Base-by-base conservation (phyloP, 495 filamentous ascomycete genomes). In the Penicillium flavigenum region DNA sequence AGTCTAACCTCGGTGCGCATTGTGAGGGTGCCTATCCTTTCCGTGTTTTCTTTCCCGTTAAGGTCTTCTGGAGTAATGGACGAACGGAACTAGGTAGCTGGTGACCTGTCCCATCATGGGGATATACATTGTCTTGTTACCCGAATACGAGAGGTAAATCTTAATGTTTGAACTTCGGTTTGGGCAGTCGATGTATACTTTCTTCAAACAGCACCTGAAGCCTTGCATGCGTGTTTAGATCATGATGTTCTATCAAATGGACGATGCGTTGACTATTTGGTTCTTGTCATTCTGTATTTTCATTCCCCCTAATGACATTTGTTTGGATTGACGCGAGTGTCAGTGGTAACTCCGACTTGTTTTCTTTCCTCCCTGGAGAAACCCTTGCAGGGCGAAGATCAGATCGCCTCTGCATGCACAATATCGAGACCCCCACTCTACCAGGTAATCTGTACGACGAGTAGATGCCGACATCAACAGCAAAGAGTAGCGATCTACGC, bases 21-120 rank as follows among this genome's bases (percentile, higher is more conserved):
- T 32, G 51, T 44, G 38, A 39, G 38, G 36, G 5, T 29, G 22
- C 6, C n/a, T 24, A 2, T 16, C 17, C 10, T 51, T 41, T 11
- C 3, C 24, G 19, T 54, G 11, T 34, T 32, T 26, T 17, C n/a
- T 22, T 43, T 22, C 26, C 11, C 29, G 26, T n/a, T 12, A 20
- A 19, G 12, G 19, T 26, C 12, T 14, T 45, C 19, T 34, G 24
- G 3, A 16, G 6, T 24, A 9, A 8, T n/a, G 20, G 32, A 34
- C 17, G 52, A 52, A 42, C n/a, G 38, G 50, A 43, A 27, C 17
- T 43, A 4, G 8, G 43, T 46, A 44, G 22, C 57, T 27, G 32
- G 51, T 59, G 51, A 56, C 52, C 34, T 44, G 17, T 24, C 54
- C 45, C 39, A 51, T 58, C 46, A 58, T 43, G 52, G 45, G 36